Base-by-base conservation (phyloP, 768 basidiomycete species). In the Suillus placidus region DNA sequence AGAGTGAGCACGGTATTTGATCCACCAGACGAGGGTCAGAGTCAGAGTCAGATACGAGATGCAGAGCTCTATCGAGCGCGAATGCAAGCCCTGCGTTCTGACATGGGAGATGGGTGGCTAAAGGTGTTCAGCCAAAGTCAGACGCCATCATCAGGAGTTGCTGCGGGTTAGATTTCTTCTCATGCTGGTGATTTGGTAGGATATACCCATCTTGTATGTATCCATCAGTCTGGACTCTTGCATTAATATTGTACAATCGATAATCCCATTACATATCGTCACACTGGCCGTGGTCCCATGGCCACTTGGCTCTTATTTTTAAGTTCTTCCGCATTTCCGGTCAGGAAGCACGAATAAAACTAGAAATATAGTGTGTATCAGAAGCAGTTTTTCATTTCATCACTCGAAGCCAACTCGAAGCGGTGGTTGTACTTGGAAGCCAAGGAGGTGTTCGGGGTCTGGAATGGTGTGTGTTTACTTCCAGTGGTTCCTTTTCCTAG, bases 81-180 rank as follows among this genome's bases (percentile, higher is more conserved):
- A 70, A 90, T 96, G 60, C 94, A 95, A 80, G 89, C 89, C 20
- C 71, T 96, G 74, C 88, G 92, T 75, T 83, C 87, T 66, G 94
- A 96, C 71, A 94, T 95, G 83, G 94, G 94, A 2, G 94, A 95
- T 30, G 88, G 88, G 12, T 96, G 93, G 93, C 72, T 96, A 72
- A 91, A 90, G 76, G 92, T 95, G 40, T 88, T 91, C 71, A 91
- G 87, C 66, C 89, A 92, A 79, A 87, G 87, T 42, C 83, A 83
- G 56, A 68, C 62, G 3, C 68, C 67, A 35, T 49, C 63, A 10
- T 34, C 67, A 18, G 45, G 64, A 30, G 64, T 64, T 62, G 64
- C 64, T 38, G 67, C 67, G n/a, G 38, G 69, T 38, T 69, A 65
- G 40, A 32, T 40, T 40, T 58, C 52, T 40, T 40, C 10, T 58